Evolutionary conservation across 352 stramenopile genomes (phyloP).

Genomic region (Thalassiosira hispida): DNA sequence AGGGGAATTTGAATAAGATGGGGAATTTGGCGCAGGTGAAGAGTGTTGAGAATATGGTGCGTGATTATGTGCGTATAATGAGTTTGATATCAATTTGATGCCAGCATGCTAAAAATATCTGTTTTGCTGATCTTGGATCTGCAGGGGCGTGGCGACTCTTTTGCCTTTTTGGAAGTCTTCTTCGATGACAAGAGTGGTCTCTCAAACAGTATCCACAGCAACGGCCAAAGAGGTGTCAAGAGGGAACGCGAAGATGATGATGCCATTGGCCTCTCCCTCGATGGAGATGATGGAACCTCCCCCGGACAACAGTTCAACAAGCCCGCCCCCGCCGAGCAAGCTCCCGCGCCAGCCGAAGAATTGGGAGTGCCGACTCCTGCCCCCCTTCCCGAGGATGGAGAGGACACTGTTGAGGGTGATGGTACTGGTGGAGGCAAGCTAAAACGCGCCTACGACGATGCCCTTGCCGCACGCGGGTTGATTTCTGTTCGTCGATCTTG

Average conservation of each 20-base stretch:
- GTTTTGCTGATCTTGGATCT: conserved; percentile 1
- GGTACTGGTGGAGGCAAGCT: conserved; percentile 55
- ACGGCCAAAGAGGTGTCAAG: conserved; percentile 63
- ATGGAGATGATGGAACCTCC: conserved; percentile 66
- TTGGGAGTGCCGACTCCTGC: conserved; percentile 29
- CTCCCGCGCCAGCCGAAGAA: not conserved
- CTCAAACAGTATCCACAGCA: conserved; percentile 25
- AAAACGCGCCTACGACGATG: conserved; percentile 84
- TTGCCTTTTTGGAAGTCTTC: conserved; percentile 86
- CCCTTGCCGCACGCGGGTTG: conserved; percentile 78
- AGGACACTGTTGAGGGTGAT: conserved; percentile 15
- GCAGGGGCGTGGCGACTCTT: conserved; percentile 80
- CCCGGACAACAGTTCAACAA: conserved; percentile 25
- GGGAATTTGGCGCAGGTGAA: conserved; percentile 85
- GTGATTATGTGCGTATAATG: conserved; percentile 16
- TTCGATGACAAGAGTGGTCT: conserved; percentile 77
- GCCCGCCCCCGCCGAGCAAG: conserved; percentile 3
- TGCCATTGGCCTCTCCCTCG: conserved; percentile 83
- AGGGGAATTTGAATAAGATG: conserved; percentile 82
- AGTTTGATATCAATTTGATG: not conserved
- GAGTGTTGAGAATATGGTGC: conserved; percentile 80
- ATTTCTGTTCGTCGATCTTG: conserved; percentile 79
- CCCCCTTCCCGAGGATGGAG: conserved; percentile 40
- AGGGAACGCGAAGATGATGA: conserved; percentile 81
- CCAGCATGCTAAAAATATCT: not conserved